A percentile compares a stretch with the other conserved stretches of the same genome.
These are phyloP conservation scores for Peniophora sp. DNA, from an alignment of 1,284 basidiomycete genomes.

Conservation along the genomic window DNA sequence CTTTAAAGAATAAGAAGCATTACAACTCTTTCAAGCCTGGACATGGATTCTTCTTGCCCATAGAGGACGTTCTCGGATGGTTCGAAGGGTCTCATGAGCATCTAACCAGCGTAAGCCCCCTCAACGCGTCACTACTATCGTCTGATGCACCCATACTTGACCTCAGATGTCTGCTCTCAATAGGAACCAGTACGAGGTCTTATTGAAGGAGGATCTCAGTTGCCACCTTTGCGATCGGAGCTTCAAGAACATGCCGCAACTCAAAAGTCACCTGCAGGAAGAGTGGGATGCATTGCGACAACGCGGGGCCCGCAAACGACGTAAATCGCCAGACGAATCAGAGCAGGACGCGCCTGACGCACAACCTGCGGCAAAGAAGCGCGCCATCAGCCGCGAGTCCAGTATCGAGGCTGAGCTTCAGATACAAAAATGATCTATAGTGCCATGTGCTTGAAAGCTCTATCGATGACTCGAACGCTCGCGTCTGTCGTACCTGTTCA, in stretches of 20 bases:
- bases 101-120: constrained; percentile 40
- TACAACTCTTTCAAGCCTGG: constrained; percentile 91
- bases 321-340: too few species aligned
- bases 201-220: constrained; percentile 59
- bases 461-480: too few species aligned
- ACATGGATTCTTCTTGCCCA: constrained; percentile 78
- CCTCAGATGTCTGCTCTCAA: constrained; percentile 46
- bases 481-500: neutral
- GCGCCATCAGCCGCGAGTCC: too few species aligned
- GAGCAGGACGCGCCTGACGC: too few species aligned
- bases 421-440: too few species aligned
- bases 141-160: neutral
- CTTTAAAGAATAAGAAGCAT: constrained; percentile 88
- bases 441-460: too few species aligned
- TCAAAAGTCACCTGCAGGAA: constrained; percentile 67
- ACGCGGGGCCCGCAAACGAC: constrained; percentile 10
- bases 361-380: too few species aligned
- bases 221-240: constrained; percentile 63
- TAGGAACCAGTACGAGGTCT: constrained; percentile 46
- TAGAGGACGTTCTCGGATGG: constrained; percentile 72
- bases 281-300: constrained; percentile 46
- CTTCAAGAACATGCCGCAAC: constrained; percentile 66
- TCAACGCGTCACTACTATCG: constrained; percentile 29
- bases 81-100: constrained; percentile 37
- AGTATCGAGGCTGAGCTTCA: too few species aligned